Evolutionary conservation across 495 filamentous ascomycete species (phyloP), one percentile per base, ranked within the genome.

Genomic region (Xylaria palmicola): DNA sequence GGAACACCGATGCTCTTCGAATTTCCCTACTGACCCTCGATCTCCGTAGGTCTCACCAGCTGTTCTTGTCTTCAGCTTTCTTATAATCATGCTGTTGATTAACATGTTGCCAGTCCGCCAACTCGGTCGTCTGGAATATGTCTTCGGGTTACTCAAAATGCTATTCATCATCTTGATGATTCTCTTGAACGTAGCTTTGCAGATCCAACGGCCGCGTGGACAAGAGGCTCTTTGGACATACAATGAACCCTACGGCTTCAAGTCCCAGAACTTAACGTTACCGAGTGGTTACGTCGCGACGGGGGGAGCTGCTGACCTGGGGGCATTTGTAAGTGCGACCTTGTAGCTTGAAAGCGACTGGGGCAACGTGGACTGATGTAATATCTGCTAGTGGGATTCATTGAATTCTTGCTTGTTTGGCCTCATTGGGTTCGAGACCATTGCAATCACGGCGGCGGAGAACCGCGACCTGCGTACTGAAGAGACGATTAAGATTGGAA

Each of bases 371-470:
- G 37, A 15, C 37, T 40, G 12, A 40, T 40, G 37, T 40, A 15
- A 4, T 5, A 40, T 15, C 3, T 40, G n/a, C 10, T 29, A 48
- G 19, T 77, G 75, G 72, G 73, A 69, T 19, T 68, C 68, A 6
- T 68, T 77, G 50, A 65, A 62, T 1, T 69, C 68, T 4, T 66
- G 60, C 7, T 57, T 79, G 39, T 79, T 78, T 64, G 70, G 68
- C 9, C 59, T 82, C 56, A 76, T 81, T 49, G 77, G 77, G 19
- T 81, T 81, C 67, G 74, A 78, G 41, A 66, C 69, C 9, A 73
- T 77, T 27, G 62, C 74, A 3, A 68, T 77, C 24, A 78, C 77
- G 1, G 77, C 73, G 12, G 59, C 75, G 20, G 77, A 79, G 61
- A 78, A 74, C 64, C 71, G 69, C 36, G 71, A 77, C 56, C 65